A percentile compares a stretch with the other conserved stretches of the same genome.
These are phyloP conservation scores for Tulasnella sp. DNA, from an alignment of 768 basidiomycete species.

Conservation along the genomic window DNA sequence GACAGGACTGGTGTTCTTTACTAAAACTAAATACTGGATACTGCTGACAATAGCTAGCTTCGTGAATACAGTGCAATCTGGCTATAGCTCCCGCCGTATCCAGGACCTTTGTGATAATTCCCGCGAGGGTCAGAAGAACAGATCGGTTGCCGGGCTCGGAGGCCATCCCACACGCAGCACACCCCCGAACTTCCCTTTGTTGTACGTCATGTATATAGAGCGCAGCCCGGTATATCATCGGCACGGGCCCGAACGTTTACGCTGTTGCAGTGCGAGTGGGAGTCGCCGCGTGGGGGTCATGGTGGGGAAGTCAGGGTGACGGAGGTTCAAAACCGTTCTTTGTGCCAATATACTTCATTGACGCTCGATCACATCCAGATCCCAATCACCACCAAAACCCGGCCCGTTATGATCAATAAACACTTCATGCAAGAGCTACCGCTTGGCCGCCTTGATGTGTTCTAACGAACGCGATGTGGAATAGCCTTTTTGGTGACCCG, in stretches of 20 bases:
- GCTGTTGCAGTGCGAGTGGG: neutral
- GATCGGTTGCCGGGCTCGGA: neutral
- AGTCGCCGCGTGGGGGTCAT: neutral
- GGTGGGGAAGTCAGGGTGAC: conserved; percentile 17
- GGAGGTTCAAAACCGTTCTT: neutral
- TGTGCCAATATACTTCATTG: neutral
- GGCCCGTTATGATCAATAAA: neutral
- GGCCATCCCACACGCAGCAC: neutral
- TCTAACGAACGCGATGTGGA: neutral
- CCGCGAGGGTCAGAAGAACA: no score
- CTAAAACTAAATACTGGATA: no score
- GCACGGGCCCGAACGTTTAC: neutral
- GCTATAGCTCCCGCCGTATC: no score
- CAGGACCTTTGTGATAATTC: no score
- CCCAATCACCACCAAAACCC: neutral
- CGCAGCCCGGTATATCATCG: neutral
- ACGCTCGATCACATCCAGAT: neutral
- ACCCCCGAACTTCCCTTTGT: neutral
- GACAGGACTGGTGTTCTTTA: no score
- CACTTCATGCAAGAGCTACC: neutral
- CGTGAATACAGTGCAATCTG: no score
- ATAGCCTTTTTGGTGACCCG: neutral
- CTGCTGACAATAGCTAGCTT: no score
- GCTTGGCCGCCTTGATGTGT: neutral
- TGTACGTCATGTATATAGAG: conserved; percentile 5